Evolutionary conservation across 1,284 basidiomycete genomes (phyloP), one percentile per base, ranked within the genome.

Genomic region (Rhodotorula glutinis): DNA sequence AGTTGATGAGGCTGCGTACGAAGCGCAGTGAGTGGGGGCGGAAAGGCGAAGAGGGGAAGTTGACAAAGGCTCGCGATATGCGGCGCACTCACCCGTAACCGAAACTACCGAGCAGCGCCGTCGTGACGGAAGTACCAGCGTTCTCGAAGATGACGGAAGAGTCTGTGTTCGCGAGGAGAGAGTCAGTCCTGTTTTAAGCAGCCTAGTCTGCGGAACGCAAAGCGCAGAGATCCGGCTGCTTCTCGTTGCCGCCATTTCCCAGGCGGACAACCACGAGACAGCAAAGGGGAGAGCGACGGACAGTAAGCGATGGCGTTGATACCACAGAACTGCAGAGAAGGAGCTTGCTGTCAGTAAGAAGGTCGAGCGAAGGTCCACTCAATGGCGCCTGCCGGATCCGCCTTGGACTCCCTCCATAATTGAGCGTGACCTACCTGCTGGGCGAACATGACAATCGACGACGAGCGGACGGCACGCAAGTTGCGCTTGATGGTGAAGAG

Each of bases 391-490:
- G n/a, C n/a, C n/a, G n/a, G n/a, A n/a, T n/a, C n/a, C n/a, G n/a
- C n/a, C n/a, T n/a, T n/a, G n/a, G n/a, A n/a, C n/a, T n/a, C n/a
- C n/a, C n/a, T n/a, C n/a, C n/a, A n/a, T n/a, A n/a, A n/a, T n/a
- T n/a, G n/a, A n/a, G n/a, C n/a, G n/a, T n/a, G 19, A 49, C 10
- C 30, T 23, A 53, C 11, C 17, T 16, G 60, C 53, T 76, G 73
- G 27, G 65, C 85, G 75, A 89, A 85, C 88, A 90, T 90, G 77
- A 90, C 86, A 65, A 87, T 81, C 1, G 44, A 59, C 9, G 86
- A 84, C 0, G 86, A 89, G 38, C 87, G 78, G 1, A 87, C 83
- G 0, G 89, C 91, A 55, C 90, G 83, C 70, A 89, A 83, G 77
- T 88, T 86, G 64, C 91, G 83, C 21, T 85, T 86, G 29, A 90